These are phyloP conservation scores for Backusella mclennaniae DNA, from an alignment of 192 early-diverging fungal genomes.

Conservation along the genomic window DNA sequence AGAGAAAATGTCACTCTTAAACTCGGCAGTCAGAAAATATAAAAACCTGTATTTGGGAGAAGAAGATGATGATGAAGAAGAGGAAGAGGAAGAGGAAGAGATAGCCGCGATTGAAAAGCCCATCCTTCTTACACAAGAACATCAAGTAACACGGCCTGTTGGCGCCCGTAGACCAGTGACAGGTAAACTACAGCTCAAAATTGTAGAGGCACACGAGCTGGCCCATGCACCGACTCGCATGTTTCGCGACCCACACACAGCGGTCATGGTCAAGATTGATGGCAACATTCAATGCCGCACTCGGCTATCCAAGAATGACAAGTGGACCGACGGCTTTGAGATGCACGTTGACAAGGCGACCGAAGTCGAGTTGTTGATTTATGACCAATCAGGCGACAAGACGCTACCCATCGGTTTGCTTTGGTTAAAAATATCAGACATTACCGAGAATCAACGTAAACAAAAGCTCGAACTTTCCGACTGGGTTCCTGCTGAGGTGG, in stretches of 20 bases:
- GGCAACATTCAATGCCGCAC: slow-evolving; percentile 75
- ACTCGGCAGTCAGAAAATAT: slow-evolving; percentile 80
- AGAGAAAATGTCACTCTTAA: slow-evolving; percentile 73
- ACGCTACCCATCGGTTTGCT: slow-evolving; percentile 71
- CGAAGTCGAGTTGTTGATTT: slow-evolving; percentile 91
- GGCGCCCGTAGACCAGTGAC: slow-evolving; percentile 67
- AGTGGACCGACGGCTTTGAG: slow-evolving; percentile 86
- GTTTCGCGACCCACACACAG: slow-evolving; percentile 61
- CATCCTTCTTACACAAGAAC: background rate
- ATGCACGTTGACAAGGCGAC: slow-evolving; percentile 85
- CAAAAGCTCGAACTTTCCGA: slow-evolving; percentile 56
- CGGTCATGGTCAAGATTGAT: slow-evolving; percentile 81
- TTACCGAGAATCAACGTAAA: slow-evolving; percentile 80
- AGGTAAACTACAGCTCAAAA: slow-evolving; percentile 66
- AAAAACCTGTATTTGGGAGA: slow-evolving; percentile 79
- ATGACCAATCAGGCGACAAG: slow-evolving; percentile 57
- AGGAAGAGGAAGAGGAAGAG: background rate
- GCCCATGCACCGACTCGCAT: slow-evolving; percentile 57
- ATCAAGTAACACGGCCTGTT: slow-evolving; percentile 38
- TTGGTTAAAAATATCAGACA: slow-evolving; percentile 94
- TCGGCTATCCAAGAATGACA: slow-evolving; percentile 54
- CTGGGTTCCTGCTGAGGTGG: slow-evolving; percentile 48
- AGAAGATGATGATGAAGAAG: slow-evolving; percentile 35
- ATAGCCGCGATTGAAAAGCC: background rate
- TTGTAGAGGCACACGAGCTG: slow-evolving; percentile 60